Conservation (phyloP, 2,329 filamentous ascomycete genomes). For the Neocatenulostroma microsporum region DNA sequence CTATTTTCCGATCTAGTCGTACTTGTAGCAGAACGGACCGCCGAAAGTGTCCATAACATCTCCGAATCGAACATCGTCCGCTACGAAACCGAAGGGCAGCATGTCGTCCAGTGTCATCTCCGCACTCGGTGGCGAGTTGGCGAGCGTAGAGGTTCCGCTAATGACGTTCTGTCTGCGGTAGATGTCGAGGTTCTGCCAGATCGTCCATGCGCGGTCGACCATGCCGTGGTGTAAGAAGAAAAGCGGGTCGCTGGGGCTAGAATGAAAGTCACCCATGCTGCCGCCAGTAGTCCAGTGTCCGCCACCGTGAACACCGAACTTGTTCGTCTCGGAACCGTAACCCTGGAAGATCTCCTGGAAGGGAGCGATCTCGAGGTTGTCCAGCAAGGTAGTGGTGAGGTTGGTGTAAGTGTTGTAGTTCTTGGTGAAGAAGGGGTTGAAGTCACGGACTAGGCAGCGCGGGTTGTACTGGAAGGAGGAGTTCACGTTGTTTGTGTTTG, state of each 20-base stretch:
- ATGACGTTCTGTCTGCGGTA: conserved; percentile 33
- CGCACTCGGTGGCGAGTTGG: conserved; percentile 36
- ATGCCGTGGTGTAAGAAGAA: conserved; percentile 45
- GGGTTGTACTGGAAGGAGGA: conserved; percentile 19
- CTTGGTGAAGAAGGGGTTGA: conserved; percentile 17
- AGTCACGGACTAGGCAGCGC: conserved; percentile 18
- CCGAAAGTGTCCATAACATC: conserved; percentile 27
- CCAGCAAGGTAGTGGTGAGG: conserved; percentile 20
- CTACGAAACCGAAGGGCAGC: conserved; percentile 29
- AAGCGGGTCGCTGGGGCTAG: conserved; percentile 40
- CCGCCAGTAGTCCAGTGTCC: conserved; percentile 44
- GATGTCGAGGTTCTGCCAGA: conserved; percentile 44
- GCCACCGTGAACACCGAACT: conserved; percentile 37
- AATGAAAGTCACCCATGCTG: conserved; percentile 38
- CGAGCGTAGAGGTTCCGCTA: conserved; percentile 39
- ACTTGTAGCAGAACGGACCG: conserved; percentile 28
- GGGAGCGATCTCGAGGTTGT: conserved; percentile 19
- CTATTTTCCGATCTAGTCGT: conserved; percentile 24
- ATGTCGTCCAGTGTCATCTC: conserved; percentile 40
- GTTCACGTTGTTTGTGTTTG: conserved; percentile 24
- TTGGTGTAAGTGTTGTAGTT: conserved; percentile 18
- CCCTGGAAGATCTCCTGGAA: conserved; percentile 26
- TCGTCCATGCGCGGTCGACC: conserved; percentile 43
- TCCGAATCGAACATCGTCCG: conserved; percentile 17
- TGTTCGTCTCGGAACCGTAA: conserved; percentile 22